A percentile compares a stretch with the other conserved stretches of the same genome.
phyloP scores from a whole-genome alignment of 202 grass and related monocot species.

The Elaeis oleifera region DNA sequence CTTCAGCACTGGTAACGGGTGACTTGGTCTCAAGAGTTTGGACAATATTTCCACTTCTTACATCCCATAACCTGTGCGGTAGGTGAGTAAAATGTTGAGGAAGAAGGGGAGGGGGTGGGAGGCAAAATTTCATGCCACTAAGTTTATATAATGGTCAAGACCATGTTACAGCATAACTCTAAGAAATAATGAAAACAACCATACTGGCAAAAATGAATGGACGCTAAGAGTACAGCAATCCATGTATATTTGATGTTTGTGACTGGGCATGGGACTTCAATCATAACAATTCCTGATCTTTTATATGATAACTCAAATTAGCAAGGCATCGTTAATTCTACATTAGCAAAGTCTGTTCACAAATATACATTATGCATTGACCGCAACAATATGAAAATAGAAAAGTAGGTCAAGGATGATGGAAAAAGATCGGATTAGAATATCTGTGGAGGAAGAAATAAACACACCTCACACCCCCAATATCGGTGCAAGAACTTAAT shows the following conservation, averaged over 20 bases:
- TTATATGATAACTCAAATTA: no score
- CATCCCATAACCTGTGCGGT: constrained; percentile 74
- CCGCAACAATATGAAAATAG: no score
- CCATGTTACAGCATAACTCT: no score
- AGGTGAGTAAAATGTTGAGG: background rate
- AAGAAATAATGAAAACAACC: no score
- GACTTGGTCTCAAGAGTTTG: constrained; percentile 97
- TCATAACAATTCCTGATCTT: no score
- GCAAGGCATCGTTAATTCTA: background rate
- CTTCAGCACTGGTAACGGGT: constrained; percentile 88
- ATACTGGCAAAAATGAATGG: no score
- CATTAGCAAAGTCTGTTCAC: constrained; percentile 18
- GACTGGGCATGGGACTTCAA: no score
- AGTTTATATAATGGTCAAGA: no score
- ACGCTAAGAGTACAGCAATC: no score
- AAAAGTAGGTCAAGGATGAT: background rate
- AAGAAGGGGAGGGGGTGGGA: no score
- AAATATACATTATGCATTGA: constrained; percentile 1
- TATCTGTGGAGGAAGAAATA: background rate
- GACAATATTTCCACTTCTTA: constrained; percentile 85
- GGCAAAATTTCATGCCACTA: no score
- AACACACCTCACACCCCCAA: constrained; percentile 82
- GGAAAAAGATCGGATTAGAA: constrained; percentile 2
- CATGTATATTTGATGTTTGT: no score
- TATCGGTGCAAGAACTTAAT: constrained; percentile 91